Percentiles rank a stretch among this genome's conserved stretches.
phyloP scores from a whole-genome alignment of 345 rosid species.

The Salix dunnii region DNA sequence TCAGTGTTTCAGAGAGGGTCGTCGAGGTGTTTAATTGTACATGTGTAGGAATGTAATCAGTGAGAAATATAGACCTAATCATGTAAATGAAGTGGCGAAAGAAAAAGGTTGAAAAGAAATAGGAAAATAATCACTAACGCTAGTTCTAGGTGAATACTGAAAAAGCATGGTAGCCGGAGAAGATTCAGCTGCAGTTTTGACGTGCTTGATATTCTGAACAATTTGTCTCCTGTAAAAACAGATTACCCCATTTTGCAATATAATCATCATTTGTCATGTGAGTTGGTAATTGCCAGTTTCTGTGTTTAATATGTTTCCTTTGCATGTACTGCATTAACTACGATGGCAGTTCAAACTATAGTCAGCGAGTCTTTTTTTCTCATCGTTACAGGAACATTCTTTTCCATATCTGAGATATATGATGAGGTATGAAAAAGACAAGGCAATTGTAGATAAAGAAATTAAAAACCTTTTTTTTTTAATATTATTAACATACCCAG shows the following conservation, averaged over 20 bases:
- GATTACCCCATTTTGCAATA: background rate
- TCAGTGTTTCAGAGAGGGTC: background rate
- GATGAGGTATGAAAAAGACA: no score
- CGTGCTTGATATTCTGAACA: background rate
- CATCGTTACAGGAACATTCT: background rate
- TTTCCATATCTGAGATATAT: background rate
- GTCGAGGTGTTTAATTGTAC: slow-evolving; percentile 14
- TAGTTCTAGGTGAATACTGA: slow-evolving; percentile 10
- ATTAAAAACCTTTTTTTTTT: no score
- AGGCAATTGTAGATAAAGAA: no score
- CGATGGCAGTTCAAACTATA: background rate
- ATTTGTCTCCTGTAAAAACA: slow-evolving; percentile 6
- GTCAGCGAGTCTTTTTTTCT: background rate
- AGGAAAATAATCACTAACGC: slow-evolving; percentile 13
- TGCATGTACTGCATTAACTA: background rate
- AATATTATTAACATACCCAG: no score
- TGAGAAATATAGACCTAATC: slow-evolving; percentile 12
- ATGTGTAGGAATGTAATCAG: slow-evolving; percentile 25
- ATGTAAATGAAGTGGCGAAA: slow-evolving; percentile 17
- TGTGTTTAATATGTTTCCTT: background rate
- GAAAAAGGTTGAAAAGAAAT: background rate
- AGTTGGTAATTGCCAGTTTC: background rate
- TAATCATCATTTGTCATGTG: background rate
- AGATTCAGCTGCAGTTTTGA: slow-evolving; percentile 23
- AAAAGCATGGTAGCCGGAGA: slow-evolving; percentile 18